Percentiles rank a stretch among this genome's conserved stretches.
Evolutionary conservation across 1,284 basidiomycete genomes (phyloP).

Genomic region (Trichosporon asahii): DNA sequence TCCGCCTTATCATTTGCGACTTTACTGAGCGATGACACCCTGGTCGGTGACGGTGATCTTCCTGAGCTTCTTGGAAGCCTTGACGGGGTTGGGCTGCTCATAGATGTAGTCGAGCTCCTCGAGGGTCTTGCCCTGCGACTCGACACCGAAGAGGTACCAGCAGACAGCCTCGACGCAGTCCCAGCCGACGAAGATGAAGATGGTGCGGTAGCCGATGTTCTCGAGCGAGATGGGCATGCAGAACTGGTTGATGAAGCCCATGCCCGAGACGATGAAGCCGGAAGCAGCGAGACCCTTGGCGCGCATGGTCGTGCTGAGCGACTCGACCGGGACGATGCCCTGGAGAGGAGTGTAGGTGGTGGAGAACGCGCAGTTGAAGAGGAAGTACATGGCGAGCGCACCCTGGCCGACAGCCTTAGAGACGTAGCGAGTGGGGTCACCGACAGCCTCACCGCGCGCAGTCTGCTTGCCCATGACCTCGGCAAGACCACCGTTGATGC

Average conservation of each 20-base stretch:
- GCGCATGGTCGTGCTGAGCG: constrained; percentile 89
- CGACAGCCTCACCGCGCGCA: not conserved
- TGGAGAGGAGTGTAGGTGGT: constrained; percentile 45
- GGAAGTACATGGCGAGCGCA: constrained; percentile 47
- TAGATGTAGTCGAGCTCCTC: constrained; percentile 51
- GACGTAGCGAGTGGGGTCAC: not conserved
- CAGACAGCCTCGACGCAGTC: constrained; percentile 40
- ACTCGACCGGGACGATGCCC: constrained; percentile 82
- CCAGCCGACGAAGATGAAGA: constrained; percentile 42
- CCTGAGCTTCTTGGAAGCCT: constrained; percentile 34
- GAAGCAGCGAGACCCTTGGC: constrained; percentile 59
- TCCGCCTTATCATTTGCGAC: not conserved
- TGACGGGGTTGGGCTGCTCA: constrained; percentile 46
- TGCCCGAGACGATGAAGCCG: constrained; percentile 54
- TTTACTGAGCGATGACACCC: constrained; percentile 8
- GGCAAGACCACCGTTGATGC: constrained; percentile 40
- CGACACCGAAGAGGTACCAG: constrained; percentile 50
- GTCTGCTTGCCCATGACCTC: constrained; percentile 30
- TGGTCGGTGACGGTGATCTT: constrained; percentile 12
- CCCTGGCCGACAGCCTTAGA: constrained; percentile 9
- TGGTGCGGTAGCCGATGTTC: constrained; percentile 45
- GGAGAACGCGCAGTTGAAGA: constrained; percentile 33
- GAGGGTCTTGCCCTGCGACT: constrained; percentile 42
- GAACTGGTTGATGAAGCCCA: constrained; percentile 56
- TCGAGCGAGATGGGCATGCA: constrained; percentile 53